Evolutionary conservation across 129 eudicot species (phyloP), one percentile per base, ranked within the genome.

Genomic region (Lactuca saligna): DNA sequence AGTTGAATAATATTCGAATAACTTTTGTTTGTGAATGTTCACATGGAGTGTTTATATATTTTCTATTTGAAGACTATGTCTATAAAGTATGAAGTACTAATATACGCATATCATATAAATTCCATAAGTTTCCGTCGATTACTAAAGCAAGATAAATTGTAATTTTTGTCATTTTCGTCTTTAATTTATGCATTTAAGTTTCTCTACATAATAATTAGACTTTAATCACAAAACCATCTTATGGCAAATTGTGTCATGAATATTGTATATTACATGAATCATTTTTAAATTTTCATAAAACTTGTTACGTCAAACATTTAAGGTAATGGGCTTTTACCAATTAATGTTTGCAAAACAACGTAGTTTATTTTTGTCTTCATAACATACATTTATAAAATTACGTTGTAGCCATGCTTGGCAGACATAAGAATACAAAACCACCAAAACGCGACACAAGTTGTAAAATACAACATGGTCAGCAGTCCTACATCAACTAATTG

Each of bases 391-490:
- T 3, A 46, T 46, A 46, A 10, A 46, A 10, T 11, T 11, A 46
- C 49, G 49, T 4, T 53, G 64, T 44, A 39, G 64, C 60, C 64
- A 68, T 12, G 35, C 31, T 32, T 32, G 6, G 42, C 51, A 68
- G 17, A 50, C 51, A 46, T 54, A 42, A 69, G 54, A 66, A 72
- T 59, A 69, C 41, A 35, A 76, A 68, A 75, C 17, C n/a, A 53
- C 34, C 15, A 68, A 73, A 68, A 53, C 17, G 51, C 53, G 32
- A 68, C 80, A 14, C 63, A 54, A 20, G 75, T 75, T 25, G 25
- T 37, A 16, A 25, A 25, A 10, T 2, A 15, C 57, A 68, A 75
- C 81, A 76, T 68, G 70, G 75, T 76, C 70, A 25, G 59, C 32
- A 54, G 20, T 56, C 33, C 60, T 61, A 69, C 32, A 49, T 68